Base-by-base conservation (phyloP, 2,329 filamentous ascomycete species). In the Epichloe brachyelytri region DNA sequence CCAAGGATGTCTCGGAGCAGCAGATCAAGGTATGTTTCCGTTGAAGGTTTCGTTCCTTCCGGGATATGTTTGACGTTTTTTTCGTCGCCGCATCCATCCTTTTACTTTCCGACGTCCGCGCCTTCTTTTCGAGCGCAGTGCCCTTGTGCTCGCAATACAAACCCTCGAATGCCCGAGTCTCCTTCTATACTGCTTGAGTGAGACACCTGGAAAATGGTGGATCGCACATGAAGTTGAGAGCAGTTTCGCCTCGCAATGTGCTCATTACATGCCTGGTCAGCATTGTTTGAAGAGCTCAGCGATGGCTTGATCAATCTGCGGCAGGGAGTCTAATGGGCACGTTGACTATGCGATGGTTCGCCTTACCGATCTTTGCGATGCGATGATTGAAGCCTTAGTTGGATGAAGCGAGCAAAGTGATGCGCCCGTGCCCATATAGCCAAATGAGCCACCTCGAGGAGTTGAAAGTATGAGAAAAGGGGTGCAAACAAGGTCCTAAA, bases 21-120 rank as follows among this genome's bases (percentile, higher is more conserved):
- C 88, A 94, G 83, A 94, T 98, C 77, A 97, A 98, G 93, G 93
- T 98, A 98, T 94, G 93, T 98, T 89, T 86, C 89, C 83, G 77
- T 80, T 85, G 77, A 84, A 83, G 83, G 80, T 65, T 70, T 73
- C 68, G 71, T 65, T 71, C 76, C 81, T 75, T 78, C 77, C 68
- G 80, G 82, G 80, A 77, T 83, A 82, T 78, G 73, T 78, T 85
- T 81, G 82, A 79, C 80, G 74, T 70, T 60, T 66, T 63, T 54
- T 67, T 65, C 62, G 60, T 68, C 66, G 68, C 64, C 62, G 61
- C 62, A 59, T 60, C 60, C 60, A 63, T 65, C 62, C 55, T 58
- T 61, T 57, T 59, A 43, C 26, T 46, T 17, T 49, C 12, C 46
- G 52, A 51, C 56, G 60, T 62, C 62, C 55, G 55, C 54, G 50